These are phyloP conservation scores for Globisporangium cylindrosporum DNA, from an alignment of 352 stramenopile genomes.

Conservation along the genomic window DNA sequence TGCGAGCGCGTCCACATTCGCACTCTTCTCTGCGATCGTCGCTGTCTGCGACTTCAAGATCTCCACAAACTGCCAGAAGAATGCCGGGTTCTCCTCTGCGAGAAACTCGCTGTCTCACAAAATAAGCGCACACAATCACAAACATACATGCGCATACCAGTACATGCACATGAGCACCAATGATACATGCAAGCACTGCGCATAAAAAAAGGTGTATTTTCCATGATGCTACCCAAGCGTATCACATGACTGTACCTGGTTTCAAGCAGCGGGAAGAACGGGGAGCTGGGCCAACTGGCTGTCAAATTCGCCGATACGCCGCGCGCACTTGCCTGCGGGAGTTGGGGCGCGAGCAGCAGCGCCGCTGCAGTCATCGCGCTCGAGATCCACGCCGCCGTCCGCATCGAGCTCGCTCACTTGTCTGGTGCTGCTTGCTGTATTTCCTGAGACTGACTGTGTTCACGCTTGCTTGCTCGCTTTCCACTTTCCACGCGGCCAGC, in stretches of 20 bases:
- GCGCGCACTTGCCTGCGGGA: conserved; percentile 22
- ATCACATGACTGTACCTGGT: conserved; percentile 31
- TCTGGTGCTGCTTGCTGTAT: background rate
- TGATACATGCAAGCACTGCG: background rate
- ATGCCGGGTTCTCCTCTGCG: conserved; percentile 69
- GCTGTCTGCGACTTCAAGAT: conserved; percentile 30
- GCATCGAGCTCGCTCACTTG: conserved; percentile 6
- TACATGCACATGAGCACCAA: background rate
- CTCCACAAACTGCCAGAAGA: conserved; percentile 78
- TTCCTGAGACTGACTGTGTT: background rate
- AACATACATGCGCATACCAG: background rate
- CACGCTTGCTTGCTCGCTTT: background rate
- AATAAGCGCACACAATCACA: background rate
- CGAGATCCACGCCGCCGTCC: conserved; percentile 21
- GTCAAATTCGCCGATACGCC: conserved; percentile 54
- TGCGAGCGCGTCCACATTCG: conserved; percentile 49
- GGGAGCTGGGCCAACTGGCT: conserved; percentile 58
- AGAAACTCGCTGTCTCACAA: conserved; percentile 61
- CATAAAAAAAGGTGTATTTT: background rate
- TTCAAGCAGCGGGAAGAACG: conserved; percentile 54
- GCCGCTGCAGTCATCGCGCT: conserved; percentile 18
- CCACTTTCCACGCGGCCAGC: conserved; percentile 7
- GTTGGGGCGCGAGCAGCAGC: conserved; percentile 18
- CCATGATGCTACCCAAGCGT: background rate
- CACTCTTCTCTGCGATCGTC: conserved; percentile 30